These are phyloP conservation scores for Penicillium lagena DNA, from an alignment of 495 filamentous ascomycete genomes.

Conservation along the genomic window DNA sequence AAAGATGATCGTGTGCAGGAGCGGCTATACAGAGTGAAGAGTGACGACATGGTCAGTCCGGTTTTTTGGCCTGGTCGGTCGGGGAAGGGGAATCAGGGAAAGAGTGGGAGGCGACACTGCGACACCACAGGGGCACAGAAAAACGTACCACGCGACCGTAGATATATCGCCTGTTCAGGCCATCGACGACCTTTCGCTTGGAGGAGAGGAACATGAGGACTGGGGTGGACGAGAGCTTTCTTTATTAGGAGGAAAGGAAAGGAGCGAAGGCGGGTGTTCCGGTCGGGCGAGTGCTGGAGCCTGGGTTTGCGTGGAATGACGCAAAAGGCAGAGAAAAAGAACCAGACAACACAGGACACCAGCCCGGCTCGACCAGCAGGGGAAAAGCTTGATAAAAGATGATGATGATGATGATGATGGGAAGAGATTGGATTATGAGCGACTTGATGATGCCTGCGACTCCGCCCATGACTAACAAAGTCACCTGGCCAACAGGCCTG, in stretches of 20 bases:
- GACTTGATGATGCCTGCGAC: not conserved
- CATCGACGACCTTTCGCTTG: constrained; percentile 56
- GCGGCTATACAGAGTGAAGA: constrained; percentile 61
- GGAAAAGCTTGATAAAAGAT: too few relatives aligned
- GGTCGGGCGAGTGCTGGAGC: constrained; percentile 9
- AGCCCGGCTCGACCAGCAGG: not conserved
- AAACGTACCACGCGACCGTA: constrained; percentile 68
- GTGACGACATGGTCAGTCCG: not conserved
- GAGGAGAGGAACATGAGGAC: constrained; percentile 37
- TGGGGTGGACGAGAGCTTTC: not conserved
- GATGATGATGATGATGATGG: not conserved
- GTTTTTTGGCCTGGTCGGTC: constrained; percentile 3
- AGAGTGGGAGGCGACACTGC: not conserved
- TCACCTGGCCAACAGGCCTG: not conserved
- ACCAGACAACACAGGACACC: not conserved
- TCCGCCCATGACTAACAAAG: not conserved
- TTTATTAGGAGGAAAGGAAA: not conserved
- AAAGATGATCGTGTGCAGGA: constrained; percentile 80
- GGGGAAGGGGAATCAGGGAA: not conserved
- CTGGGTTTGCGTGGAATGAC: constrained; percentile 32
- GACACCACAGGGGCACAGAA: constrained; percentile 1
- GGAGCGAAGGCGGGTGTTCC: constrained; percentile 18
- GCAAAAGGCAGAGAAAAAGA: constrained; percentile 20
- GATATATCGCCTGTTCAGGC: constrained; percentile 71
- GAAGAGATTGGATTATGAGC: too few relatives aligned